phyloP scores from a whole-genome alignment of 352 stramenopile species.

The Phytopythium helicoides region DNA sequence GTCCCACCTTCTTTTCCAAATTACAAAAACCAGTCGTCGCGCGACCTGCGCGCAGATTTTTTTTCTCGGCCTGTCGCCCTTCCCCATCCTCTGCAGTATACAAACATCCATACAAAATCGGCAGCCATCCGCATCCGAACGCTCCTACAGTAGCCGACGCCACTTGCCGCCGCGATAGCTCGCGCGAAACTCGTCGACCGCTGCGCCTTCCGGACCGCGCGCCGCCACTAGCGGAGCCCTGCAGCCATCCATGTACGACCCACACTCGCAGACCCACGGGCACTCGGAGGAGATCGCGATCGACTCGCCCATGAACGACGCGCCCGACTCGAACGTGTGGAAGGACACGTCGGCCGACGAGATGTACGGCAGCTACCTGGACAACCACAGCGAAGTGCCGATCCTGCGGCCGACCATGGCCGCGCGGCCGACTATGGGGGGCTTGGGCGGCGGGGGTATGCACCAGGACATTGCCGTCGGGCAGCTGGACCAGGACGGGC shows the following conservation, averaged over 20 bases:
- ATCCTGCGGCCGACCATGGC: slow-evolving; percentile 54
- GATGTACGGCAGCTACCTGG: slow-evolving; percentile 72
- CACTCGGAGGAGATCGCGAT: slow-evolving; percentile 10
- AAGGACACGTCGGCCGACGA: slow-evolving; percentile 69
- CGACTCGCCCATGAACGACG: slow-evolving; percentile 28
- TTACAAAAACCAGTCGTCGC: too few relatives aligned
- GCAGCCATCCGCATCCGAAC: too few relatives aligned
- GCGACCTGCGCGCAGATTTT: too few relatives aligned
- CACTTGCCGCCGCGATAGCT: too few relatives aligned
- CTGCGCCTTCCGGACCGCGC: too few relatives aligned
- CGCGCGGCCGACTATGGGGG: slow-evolving; percentile 19
- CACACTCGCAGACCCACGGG: slow-evolving; percentile 1
- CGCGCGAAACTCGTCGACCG: too few relatives aligned
- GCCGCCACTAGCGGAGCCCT: too few relatives aligned
- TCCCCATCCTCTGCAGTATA: too few relatives aligned
- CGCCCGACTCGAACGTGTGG: slow-evolving; percentile 54
- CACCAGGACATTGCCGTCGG: slow-evolving; percentile 80
- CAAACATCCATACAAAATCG: too few relatives aligned
- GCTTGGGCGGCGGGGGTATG: slow-evolving; percentile 3
- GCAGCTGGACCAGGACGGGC: slow-evolving; percentile 44
- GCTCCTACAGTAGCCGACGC: too few relatives aligned
- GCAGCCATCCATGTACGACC: slow-evolving; percentile 26
- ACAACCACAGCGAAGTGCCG: slow-evolving; percentile 30
- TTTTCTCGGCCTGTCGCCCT: too few relatives aligned
- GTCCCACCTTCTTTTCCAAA: too few relatives aligned